phyloP scores from a whole-genome alignment of 208 protist species.

The Phytomonas sp. region DNA sequence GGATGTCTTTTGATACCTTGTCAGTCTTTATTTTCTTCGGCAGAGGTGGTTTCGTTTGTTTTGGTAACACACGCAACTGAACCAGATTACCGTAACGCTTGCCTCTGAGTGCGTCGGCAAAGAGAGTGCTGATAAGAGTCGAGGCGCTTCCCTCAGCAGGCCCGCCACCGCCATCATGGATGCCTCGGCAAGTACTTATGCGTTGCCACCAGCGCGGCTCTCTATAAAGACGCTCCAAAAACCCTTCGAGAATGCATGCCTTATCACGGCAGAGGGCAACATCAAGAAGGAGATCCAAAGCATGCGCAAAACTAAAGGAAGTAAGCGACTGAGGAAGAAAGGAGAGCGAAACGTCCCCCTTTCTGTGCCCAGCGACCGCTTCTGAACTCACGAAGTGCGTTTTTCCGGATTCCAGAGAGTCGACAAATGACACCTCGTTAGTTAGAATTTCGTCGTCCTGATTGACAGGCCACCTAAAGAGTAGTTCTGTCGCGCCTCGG shows the following conservation, averaged over 20 bases:
- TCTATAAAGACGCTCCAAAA: conserved; percentile 44
- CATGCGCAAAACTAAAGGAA: conserved; percentile 19
- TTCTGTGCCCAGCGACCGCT: background rate
- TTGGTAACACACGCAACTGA: conserved; percentile 38
- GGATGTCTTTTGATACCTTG: background rate
- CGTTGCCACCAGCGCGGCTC: conserved; percentile 71
- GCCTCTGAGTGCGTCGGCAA: conserved; percentile 46
- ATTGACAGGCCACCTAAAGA: background rate
- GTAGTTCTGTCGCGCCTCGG: background rate
- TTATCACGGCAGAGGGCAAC: conserved; percentile 71
- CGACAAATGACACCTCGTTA: background rate
- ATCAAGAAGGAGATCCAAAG: conserved; percentile 59
- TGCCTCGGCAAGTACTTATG: background rate
- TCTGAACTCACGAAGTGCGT: background rate
- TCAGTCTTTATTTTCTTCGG: background rate
- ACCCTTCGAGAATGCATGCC: conserved; percentile 57
- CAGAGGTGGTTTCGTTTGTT: background rate
- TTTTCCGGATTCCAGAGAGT: background rate
- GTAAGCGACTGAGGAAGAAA: background rate
- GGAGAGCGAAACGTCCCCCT: background rate
- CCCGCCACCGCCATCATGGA: background rate
- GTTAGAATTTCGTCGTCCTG: background rate
- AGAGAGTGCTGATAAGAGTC: conserved; percentile 32
- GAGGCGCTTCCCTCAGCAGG: conserved; percentile 32
- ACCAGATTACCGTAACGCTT: conserved; percentile 50